phyloP scores from a whole-genome alignment of 2,329 filamentous ascomycete genomes.

The Alternaria sp. region DNA sequence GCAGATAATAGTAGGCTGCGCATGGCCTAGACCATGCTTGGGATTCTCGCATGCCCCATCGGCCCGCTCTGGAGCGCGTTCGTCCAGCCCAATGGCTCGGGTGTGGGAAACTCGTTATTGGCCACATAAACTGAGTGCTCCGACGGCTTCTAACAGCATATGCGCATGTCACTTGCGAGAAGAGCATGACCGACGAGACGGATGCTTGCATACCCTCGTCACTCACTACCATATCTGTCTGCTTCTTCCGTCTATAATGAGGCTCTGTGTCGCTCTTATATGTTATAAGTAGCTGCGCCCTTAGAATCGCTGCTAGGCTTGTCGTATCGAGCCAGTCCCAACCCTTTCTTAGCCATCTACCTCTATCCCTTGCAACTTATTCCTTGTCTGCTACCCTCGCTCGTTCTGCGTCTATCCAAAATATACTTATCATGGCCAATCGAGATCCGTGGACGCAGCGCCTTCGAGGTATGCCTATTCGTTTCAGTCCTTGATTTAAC shows the following conservation, averaged over 20 bases:
- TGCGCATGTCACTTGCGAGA: constrained; percentile 16
- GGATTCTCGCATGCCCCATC: constrained; percentile 6
- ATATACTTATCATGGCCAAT: constrained; percentile 23
- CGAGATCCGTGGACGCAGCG: constrained; percentile 32
- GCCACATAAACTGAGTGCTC: constrained; percentile 15
- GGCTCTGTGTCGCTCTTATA: constrained; percentile 1
- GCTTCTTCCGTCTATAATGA: constrained; percentile 4
- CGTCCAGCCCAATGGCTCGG: constrained; percentile 9
- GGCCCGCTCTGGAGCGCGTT: constrained; percentile 11
- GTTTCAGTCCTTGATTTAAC: background rate
- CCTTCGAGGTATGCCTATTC: constrained; percentile 33
- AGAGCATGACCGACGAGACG: constrained; percentile 29
- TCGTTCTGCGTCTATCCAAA: background rate
- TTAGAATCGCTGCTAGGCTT: background rate
- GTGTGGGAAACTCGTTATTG: constrained; percentile 23
- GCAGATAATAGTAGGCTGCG: constrained; percentile 1
- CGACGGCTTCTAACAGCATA: constrained; percentile 23
- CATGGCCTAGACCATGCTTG: constrained; percentile 4
- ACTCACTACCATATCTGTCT: constrained; percentile 11
- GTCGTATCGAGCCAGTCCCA: background rate
- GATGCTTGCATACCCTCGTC: constrained; percentile 22
- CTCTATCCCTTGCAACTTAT: background rate
- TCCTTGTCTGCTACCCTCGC: background rate
- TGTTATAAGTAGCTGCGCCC: constrained; percentile 14
- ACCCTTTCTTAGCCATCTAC: background rate